phyloP scores from a whole-genome alignment of 306 rosid species.

The Rosa rugosa region DNA sequence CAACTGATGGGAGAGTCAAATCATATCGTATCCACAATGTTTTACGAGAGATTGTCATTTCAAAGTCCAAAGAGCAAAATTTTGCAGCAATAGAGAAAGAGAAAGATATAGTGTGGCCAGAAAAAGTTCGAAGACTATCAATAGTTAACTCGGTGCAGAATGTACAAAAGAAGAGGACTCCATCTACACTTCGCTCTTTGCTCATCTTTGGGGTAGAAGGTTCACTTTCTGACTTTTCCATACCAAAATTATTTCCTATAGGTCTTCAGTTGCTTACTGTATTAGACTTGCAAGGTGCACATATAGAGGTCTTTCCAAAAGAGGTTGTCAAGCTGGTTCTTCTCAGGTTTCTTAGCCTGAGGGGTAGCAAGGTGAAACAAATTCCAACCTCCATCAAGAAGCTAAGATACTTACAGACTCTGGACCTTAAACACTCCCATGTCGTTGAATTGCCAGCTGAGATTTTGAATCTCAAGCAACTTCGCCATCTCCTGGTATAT shows the following conservation, averaged over 20 bases:
- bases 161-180: conserved; percentile 35
- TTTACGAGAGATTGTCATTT: conserved; percentile 44
- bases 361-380: conserved; percentile 20
- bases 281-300: conserved; percentile 28
- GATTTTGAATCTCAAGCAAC: conserved; percentile 28
- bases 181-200: conserved; percentile 56
- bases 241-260: conserved; percentile 12
- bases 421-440: conserved; percentile 34
- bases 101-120: conserved; percentile 31
- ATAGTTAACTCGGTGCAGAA: conserved; percentile 33
- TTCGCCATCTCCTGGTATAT: conserved; percentile 36
- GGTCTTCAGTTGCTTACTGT: conserved; percentile 30
- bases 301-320: conserved; percentile 23
- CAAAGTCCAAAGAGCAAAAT: conserved; percentile 50
- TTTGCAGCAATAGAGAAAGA: conserved; percentile 43
- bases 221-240: conserved; percentile 17
- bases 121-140: conserved; percentile 49
- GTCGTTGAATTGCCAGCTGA: conserved; percentile 33
- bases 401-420: conserved; percentile 30
- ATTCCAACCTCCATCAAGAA: conserved; percentile 30
- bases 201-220: conserved; percentile 43
- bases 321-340: conserved; percentile 19
- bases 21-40: conserved; percentile 42
- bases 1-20: conserved; percentile 17
- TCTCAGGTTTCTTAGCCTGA: conserved; percentile 35